Evolutionary conservation across 495 filamentous ascomycete genomes (phyloP), one percentile per base, ranked within the genome.

Genomic region (Tetracladium setigerum): DNA sequence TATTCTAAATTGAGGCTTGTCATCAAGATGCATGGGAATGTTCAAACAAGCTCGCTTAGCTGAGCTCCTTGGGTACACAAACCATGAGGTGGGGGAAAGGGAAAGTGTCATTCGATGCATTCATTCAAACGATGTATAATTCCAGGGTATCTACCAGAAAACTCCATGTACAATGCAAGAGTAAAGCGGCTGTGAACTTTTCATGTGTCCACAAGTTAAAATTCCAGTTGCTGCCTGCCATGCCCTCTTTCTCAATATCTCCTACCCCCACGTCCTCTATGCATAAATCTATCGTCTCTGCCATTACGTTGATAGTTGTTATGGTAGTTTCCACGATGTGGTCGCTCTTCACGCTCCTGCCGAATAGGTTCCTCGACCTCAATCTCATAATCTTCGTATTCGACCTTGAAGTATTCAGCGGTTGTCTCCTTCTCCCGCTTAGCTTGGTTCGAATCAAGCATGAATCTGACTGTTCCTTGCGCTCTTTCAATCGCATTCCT

Each of bases 401-500:
- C 86, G 27, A 82, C 79, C 48, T 77, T 78, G 60, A 83, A 86
- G 60, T 80, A 86, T 45, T 78, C 69, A 10, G 74, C 70, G 10
- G 92, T 84, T 7, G 72, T 65, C 13, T 71, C 67, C 55, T 78
- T 77, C 67, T 98, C 92, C 15, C 69, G 72, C 32, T 72, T 74
- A 11, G 88, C 91, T 42, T 84, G 74, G 37, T 77, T 81, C 11
- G 84, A 77, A 58, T 96, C 87, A 24, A 97, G 80, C 70, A 95
- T 88, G 59, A 95, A 98, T 11, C 92, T 82, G 24, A 92, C 76
- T 1, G 94, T 95, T 8, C 83, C 85, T 27, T 78, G 72, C 38
- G 77, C 77, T 32, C 57, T 41, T 41, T 74, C 64, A 41, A 82
- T 77, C 15, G 58, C 49, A n/a, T 67, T 69, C 24, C 67, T 65